phyloP scores from a whole-genome alignment of 2,329 filamentous ascomycete genomes.

The Aureobasidium sp. region DNA sequence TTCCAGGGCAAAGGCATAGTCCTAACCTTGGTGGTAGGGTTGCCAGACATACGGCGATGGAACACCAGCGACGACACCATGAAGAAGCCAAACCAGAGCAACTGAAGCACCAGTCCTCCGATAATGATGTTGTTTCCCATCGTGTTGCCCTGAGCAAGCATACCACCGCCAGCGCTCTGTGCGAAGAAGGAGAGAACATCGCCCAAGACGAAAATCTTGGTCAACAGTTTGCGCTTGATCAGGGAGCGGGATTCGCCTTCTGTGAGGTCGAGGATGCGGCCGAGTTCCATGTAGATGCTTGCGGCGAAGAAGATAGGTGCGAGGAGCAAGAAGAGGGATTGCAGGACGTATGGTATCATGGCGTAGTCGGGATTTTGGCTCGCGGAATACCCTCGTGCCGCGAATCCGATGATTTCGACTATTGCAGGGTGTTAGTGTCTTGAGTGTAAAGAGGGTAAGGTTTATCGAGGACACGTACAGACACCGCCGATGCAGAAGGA shows the following conservation, averaged over 20 bases:
- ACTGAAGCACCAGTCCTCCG: slow-evolving; percentile 47
- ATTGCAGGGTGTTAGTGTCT: slow-evolving; percentile 9
- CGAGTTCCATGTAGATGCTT: slow-evolving; percentile 44
- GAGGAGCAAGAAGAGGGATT: slow-evolving; percentile 38
- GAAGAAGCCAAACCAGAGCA: slow-evolving; percentile 50
- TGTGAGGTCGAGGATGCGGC: slow-evolving; percentile 35
- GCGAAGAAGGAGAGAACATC: slow-evolving; percentile 46
- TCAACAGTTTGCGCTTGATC: slow-evolving; percentile 39
- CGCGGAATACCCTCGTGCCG: slow-evolving; percentile 23
- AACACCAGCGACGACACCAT: slow-evolving; percentile 41
- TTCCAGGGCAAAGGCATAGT: slow-evolving; percentile 26
- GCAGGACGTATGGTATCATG: slow-evolving; percentile 34
- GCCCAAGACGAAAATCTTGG: slow-evolving; percentile 46
- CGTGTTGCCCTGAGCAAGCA: slow-evolving; percentile 27
- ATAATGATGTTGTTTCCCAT: slow-evolving; percentile 47
- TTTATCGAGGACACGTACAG: slow-evolving; percentile 30
- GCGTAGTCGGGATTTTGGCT: slow-evolving; percentile 17
- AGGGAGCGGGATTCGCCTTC: slow-evolving; percentile 36
- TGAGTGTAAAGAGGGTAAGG: background rate
- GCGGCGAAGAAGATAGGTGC: slow-evolving; percentile 42
- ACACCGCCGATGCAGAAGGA: slow-evolving; percentile 38
- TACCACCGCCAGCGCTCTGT: slow-evolving; percentile 38
- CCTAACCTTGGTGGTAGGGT: slow-evolving; percentile 11
- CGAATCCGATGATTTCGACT: slow-evolving; percentile 40
- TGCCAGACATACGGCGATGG: slow-evolving; percentile 33